phyloP scores from a whole-genome alignment of 257 asterid genomes.

The Buddleja alternifolia region DNA sequence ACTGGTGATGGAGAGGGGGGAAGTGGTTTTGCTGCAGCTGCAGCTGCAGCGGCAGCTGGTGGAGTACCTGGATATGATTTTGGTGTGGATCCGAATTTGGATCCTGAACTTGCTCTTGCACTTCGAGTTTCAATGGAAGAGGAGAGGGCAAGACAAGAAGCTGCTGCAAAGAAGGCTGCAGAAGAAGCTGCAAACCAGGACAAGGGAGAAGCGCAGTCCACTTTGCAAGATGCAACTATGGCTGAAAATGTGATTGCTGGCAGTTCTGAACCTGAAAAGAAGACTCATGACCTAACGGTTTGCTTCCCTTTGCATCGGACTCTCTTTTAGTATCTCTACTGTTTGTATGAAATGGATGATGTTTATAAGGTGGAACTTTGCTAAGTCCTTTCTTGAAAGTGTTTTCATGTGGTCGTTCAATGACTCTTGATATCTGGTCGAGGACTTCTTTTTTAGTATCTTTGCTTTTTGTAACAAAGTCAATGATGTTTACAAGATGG shows the following conservation, averaged over 20 bases:
- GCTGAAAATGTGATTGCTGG: slow-evolving; percentile 64
- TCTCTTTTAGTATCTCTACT: slow-evolving; percentile 25
- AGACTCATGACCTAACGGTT: slow-evolving; percentile 69
- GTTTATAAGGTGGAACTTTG: neutral
- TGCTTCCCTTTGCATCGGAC: slow-evolving; percentile 19
- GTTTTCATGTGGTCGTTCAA: slow-evolving; percentile 3
- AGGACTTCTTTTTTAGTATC: no score
- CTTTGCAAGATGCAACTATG: slow-evolving; percentile 81
- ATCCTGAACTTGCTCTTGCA: slow-evolving; percentile 99
- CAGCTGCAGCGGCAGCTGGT: slow-evolving; percentile 82
- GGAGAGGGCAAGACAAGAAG: slow-evolving; percentile 99
- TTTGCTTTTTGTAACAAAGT: neutral
- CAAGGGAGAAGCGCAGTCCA: slow-evolving; percentile 67
- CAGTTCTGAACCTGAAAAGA: slow-evolving; percentile 71
- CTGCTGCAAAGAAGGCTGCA: slow-evolving; percentile 94
- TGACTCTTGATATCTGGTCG: slow-evolving; percentile 1
- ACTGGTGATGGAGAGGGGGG: slow-evolving; percentile 98
- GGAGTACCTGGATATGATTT: slow-evolving; percentile 87
- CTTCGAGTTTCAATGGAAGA: slow-evolving; percentile 99
- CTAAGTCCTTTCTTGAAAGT: slow-evolving; percentile 8
- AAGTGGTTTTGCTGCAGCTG: slow-evolving; percentile 89
- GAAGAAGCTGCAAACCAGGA: slow-evolving; percentile 78
- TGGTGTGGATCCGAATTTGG: slow-evolving; percentile 99
- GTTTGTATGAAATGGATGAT: slow-evolving; percentile 17
- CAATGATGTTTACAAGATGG: neutral